Evolutionary conservation across 1,284 basidiomycete species (phyloP), one percentile per base, ranked within the genome.

Genomic region (Malassezia arunalokei): DNA sequence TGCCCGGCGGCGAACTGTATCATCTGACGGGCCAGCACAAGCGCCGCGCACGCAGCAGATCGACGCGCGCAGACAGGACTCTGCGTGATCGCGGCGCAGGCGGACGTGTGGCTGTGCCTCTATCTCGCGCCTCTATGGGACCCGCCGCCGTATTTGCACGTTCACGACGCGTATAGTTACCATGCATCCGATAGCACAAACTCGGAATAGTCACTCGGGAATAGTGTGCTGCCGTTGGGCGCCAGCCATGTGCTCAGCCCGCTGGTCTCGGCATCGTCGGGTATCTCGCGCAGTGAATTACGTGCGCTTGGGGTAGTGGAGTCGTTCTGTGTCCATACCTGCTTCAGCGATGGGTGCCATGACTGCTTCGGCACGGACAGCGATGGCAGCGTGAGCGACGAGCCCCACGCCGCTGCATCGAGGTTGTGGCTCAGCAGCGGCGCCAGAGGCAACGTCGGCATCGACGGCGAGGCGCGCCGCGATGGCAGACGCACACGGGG

Each of bases 1-100:
- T 62, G 35, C 61, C 59, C 2, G 66, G 66, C 11, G 66, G 66
- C 35, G 66, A 68, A 31, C 61, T 56, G 42, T 20, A 5, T 8
- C 33, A 35, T 35, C 48, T 33, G 11, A 33, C 28, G 14, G 39
- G 40, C 31, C 24, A 11, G 24, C 6, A n/a, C 20, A 32, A 47
- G 30, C 38, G 35, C n/a, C 27, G 28, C 8, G 8, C n/a, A 14
- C 33, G 33, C 33, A 1, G 29, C 43, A 2, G 11, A 35, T 5
- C 11, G 3, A 35, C 15, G 11, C 11, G 33, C 11, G 11, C 11
- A 2, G 33, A 29, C 28, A 6, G 17, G 3, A 35, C 35, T 20
- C 12, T 47, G 17, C 24, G 38, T 40, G 43, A 31, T 6, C 53
- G 53, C 24, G 53, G 53, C 9, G 43, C 43, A 3, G 53, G 53